Conservation (phyloP, 805 yeast genomes). For the Candida tallmaniae region DNA sequence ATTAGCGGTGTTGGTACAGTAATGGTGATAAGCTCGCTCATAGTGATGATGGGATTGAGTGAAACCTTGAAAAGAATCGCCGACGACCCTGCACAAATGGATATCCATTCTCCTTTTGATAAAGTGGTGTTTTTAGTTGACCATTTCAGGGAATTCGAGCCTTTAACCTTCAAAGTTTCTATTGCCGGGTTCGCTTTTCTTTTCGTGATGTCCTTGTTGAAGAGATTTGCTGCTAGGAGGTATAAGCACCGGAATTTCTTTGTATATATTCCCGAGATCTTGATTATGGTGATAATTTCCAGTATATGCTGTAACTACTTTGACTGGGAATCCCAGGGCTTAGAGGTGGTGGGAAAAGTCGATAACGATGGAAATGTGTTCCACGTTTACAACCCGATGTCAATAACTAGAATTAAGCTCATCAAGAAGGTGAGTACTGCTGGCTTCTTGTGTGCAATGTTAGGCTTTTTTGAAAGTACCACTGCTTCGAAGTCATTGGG, state of each 20-base stretch:
- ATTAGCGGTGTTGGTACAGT: slow-evolving; percentile 42
- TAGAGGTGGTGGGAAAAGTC: slow-evolving; percentile 69
- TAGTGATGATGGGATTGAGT: slow-evolving; percentile 68
- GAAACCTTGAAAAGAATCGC: slow-evolving; percentile 36
- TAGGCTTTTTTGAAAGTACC: slow-evolving; percentile 91
- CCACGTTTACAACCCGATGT: slow-evolving; percentile 54
- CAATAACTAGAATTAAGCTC: slow-evolving; percentile 44
- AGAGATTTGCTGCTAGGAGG: slow-evolving; percentile 21
- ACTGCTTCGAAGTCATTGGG: slow-evolving; percentile 89
- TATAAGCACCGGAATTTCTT: slow-evolving; percentile 27
- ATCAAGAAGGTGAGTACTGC: slow-evolving; percentile 61
- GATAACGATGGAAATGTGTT: slow-evolving; percentile 42
- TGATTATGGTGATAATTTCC: slow-evolving; percentile 62
- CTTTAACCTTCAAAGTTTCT: slow-evolving; percentile 61
- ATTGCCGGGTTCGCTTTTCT: slow-evolving; percentile 17
- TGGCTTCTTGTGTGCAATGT: slow-evolving; percentile 66
- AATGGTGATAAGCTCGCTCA: slow-evolving; percentile 56
- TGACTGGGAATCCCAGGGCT: slow-evolving; percentile 50
- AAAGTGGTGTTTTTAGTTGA: slow-evolving; percentile 56
- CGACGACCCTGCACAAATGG: slow-evolving; percentile 27
- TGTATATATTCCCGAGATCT: slow-evolving; percentile 79
- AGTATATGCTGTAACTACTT: slow-evolving; percentile 47
- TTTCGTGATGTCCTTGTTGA: slow-evolving; percentile 15
- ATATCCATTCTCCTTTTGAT: slow-evolving; percentile 59
- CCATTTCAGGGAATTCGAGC: slow-evolving; percentile 47